Base-by-base conservation (phyloP, 495 filamentous ascomycete genomes). In the Penicillium psychrofluorescens region DNA sequence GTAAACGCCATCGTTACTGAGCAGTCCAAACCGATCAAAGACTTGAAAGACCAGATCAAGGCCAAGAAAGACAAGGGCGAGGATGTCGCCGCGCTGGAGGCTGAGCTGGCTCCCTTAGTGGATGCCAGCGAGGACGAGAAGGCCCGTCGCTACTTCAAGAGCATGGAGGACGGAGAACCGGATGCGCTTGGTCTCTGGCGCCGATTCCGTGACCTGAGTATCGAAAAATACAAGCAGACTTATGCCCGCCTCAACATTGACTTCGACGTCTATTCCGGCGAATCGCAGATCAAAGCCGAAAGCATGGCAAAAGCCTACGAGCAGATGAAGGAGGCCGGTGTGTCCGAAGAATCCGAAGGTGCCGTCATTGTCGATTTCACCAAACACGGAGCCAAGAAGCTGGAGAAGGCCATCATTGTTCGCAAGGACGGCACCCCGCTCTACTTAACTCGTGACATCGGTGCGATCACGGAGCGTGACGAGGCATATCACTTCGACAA, bases 261-360 rank as follows among this genome's bases (percentile, higher is more conserved):
- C 45, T 98, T 90, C 54, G 90, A 96, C 59, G 83, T 88, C 41
- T 98, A 98, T 71, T 86, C 84, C 30, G 91, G 91, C 30, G 92
- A 98, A 66, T 91, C 86, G n/a, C 87, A 94, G 58, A 85, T 98
- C 40, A 78, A 80, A 44, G 78, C 84, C 50, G 86, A 87, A 57
- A 80, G 79, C 49, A 95, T 98, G 88, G 68, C 68, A 42, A 72
- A 78, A 11, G 84, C 79, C 28, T 68, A 68, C 43, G 56, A 74
- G 41, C 61, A 70, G 16, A 80, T 96, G 76, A 72, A 78, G 57
- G 79, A 86, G 43, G 79, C 77, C 50, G 78, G 80, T 10, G 77
- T 95, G 28, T 81, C 83, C 0, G 82, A 90, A 62, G 78, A 86
- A 55, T 90, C 88, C 29, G 80, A 96, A 29, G 92, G 92, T 33